Conservation (phyloP, 148 eudicot species). For the Polygonum maritimum region DNA sequence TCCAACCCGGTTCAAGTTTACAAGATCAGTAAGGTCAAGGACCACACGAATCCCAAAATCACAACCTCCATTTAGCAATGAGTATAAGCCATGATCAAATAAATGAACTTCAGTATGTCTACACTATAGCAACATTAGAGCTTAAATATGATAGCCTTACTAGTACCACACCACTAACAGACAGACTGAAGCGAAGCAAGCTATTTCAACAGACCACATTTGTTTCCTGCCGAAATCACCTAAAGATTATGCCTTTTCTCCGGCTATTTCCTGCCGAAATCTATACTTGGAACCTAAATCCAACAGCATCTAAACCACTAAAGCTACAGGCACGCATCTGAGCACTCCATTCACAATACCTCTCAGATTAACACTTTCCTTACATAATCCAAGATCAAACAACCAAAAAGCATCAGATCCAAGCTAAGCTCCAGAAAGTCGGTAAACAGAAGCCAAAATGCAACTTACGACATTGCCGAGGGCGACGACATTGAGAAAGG, state of each 20-base stretch:
- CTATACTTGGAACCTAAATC: not conserved
- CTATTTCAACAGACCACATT: not conserved
- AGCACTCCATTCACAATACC: not conserved
- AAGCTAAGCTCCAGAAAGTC: not conserved
- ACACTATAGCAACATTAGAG: not conserved
- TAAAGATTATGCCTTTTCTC: not conserved
- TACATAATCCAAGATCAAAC: not conserved
- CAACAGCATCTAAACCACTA: not conserved
- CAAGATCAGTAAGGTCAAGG: not conserved
- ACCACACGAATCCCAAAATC: not conserved
- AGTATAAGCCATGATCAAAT: not conserved
- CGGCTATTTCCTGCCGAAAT: not conserved
- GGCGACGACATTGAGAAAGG: slow-evolving; percentile 85
- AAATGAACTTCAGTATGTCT: not conserved
- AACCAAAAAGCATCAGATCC: not conserved
- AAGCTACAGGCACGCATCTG: not conserved
- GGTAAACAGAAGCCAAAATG: not conserved
- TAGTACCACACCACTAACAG: not conserved
- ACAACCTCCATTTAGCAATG: not conserved
- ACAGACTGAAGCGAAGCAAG: not conserved
- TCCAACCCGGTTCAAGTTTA: not conserved
- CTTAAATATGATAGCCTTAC: not conserved
- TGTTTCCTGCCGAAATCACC: not conserved
- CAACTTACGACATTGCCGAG: slow-evolving; percentile 85
- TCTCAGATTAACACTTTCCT: not conserved